Base-by-base conservation (phyloP, 495 filamentous ascomycete genomes). In the Aspergillus campestris region DNA sequence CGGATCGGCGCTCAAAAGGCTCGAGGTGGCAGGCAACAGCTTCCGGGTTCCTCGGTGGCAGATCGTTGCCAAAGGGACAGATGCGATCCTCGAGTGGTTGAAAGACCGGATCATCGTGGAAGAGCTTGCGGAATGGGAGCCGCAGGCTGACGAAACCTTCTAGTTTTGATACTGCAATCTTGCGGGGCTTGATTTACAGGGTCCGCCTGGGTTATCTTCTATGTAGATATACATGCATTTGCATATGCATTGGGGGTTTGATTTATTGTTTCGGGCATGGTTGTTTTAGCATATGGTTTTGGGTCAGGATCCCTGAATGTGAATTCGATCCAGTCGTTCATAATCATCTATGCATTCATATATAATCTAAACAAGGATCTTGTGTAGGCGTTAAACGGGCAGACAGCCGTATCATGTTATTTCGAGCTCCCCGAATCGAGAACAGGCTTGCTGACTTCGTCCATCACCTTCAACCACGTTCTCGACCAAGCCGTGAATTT, bases 21-120 rank as follows among this genome's bases (percentile, higher is more conserved):
- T 82, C 11, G 78, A 88, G 37, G 82, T 94, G 12, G 80, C 77
- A 14, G 87, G 87, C 7, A 95, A 94, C 60, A 73, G 72, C 27
- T 94, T 95, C 61, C 67, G 85, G 13, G 90, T 95, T 35, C 91
- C 91, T n/a, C 74, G 84, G 34, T 89, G 82, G 74, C 87, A 85
- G 42, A 75, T 94, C 10, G 66, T 97, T 45, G 86, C 89, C 44
- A 86, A 89, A 47, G 91, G 91, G 7, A 95, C 89, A 1, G 87
- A 94, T 57, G 81, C 85, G 12, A 77, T 88, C n/a, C 69, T 95
- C 52, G 73, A 83, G 40, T 97, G 86, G 83, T 59, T 95, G 45
- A 79, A 85, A 47, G 84, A 85, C 39, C 78, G 83, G 47, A 82
- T 97, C 32, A 83, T 86, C 0, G 75, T 72, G 9, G 78, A 79